A percentile compares a stretch with the other conserved stretches of the same genome.
Conservation (phyloP, 805 yeast genomes). For the Schwanniomyces vanrijiae region DNA sequence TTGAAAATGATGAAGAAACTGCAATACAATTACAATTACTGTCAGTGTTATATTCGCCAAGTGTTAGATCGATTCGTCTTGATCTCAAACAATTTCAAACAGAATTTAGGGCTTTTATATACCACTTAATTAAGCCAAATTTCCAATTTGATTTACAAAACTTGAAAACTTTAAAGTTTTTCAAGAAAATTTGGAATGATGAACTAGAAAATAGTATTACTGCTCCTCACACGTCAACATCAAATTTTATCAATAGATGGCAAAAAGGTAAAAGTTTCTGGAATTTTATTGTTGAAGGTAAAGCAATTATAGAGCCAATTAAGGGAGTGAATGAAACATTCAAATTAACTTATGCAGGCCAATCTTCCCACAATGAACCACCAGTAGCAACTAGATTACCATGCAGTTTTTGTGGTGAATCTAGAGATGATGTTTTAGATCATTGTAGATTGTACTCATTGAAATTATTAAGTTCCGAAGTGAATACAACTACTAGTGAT, state of each 20-base stretch:
- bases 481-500: slow-evolving; percentile 3
- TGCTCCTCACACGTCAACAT: slow-evolving; percentile 48
- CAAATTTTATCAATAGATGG: slow-evolving; percentile 46
- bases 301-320: slow-evolving; percentile 82
- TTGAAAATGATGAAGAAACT: slow-evolving; percentile 1
- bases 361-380: slow-evolving; percentile 18
- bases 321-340: slow-evolving; percentile 79
- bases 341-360: slow-evolving; percentile 39
- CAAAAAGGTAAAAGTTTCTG: slow-evolving; percentile 52
- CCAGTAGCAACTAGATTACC: slow-evolving; percentile 74
- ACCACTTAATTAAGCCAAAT: slow-evolving; percentile 29
- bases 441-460: slow-evolving; percentile 77
- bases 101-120: slow-evolving; percentile 45
- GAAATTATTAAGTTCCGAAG: slow-evolving; percentile 43
- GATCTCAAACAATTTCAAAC: slow-evolving; percentile 43
- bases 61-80: slow-evolving; percentile 38
- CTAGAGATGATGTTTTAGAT: slow-evolving; percentile 64
- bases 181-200: slow-evolving; percentile 64
- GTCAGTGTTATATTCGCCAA: slow-evolving; percentile 31
- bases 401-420: slow-evolving; percentile 85
- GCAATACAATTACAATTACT: slow-evolving; percentile 15
- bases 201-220: slow-evolving; percentile 61
- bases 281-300: slow-evolving; percentile 71
- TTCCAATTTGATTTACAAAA: slow-evolving; percentile 36
- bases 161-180: slow-evolving; percentile 55